Evolutionary conservation across 1,139 yeast species (phyloP).

Genomic region (Pichia sp.): DNA sequence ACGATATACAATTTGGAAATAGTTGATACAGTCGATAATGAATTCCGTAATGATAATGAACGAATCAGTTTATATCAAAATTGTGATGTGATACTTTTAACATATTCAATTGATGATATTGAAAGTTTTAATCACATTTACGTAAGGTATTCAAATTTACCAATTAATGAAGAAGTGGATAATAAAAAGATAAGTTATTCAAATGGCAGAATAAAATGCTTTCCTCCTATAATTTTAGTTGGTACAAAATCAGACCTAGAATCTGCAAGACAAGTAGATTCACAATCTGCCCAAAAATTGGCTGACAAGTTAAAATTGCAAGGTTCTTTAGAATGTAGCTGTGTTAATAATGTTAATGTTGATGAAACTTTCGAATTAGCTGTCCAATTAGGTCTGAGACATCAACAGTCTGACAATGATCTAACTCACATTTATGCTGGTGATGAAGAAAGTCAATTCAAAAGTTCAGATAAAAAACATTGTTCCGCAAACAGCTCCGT

Average conservation of each 20-base stretch:
- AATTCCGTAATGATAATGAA: conserved; percentile 39
- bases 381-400: conserved; percentile 29
- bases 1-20: conserved; percentile 43
- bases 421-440: conserved; percentile 8
- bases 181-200: conserved; percentile 4
- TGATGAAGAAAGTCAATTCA: conserved; percentile 8
- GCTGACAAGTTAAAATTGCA: conserved; percentile 38
- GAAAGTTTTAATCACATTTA: conserved; percentile 18
- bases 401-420: conserved; percentile 11
- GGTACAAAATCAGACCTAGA: conserved; percentile 33
- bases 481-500: background rate
- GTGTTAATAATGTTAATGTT: conserved; percentile 45
- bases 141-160: conserved; percentile 10
- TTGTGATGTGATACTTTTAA: conserved; percentile 45
- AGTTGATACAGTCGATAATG: conserved; percentile 48
- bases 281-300: conserved; percentile 31
- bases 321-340: conserved; percentile 46
- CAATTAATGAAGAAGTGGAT: conserved; percentile 12
- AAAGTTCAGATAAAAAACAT: conserved; percentile 1
- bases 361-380: conserved; percentile 42
- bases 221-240: conserved; percentile 27
- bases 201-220: conserved; percentile 4
- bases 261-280: conserved; percentile 41
- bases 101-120: conserved; percentile 42
- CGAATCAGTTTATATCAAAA: conserved; percentile 35